Evolutionary conservation across 2,329 filamentous ascomycete genomes (phyloP).

Genomic region (Simplicillium aogashimaense): DNA sequence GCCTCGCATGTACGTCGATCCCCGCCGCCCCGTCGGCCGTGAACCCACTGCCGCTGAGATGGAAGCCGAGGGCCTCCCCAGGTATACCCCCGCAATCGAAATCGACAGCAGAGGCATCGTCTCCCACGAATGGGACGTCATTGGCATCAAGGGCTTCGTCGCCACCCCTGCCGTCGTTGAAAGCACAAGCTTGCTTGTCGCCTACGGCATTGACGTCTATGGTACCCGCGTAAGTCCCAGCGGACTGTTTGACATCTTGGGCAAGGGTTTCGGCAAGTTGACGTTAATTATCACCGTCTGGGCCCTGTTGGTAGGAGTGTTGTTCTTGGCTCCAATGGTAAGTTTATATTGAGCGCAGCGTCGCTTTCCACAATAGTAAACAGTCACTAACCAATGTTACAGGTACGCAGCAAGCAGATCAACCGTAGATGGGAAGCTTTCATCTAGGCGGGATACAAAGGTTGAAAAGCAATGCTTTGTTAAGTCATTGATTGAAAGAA

Average conservation of each 20-base stretch:
- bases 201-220: constrained; percentile 82
- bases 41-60: constrained; percentile 71
- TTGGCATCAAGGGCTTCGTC: constrained; percentile 65
- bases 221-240: constrained; percentile 81
- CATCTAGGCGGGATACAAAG: constrained; percentile 13
- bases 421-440: constrained; percentile 49
- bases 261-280: constrained; percentile 86
- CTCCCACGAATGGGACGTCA: constrained; percentile 72
- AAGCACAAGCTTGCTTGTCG: constrained; percentile 84
- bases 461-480: background rate
- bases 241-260: constrained; percentile 82
- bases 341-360: constrained; percentile 33
- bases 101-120: constrained; percentile 75
- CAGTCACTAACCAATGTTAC: too few relatives aligned
- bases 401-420: constrained; percentile 59
- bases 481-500: background rate
- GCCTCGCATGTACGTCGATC: constrained; percentile 70
- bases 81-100: constrained; percentile 68
- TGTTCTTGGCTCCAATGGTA: constrained; percentile 78
- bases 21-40: constrained; percentile 74
- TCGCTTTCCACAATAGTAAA: too few relatives aligned
- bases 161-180: constrained; percentile 73
- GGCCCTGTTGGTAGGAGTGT: constrained; percentile 67
- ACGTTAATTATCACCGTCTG: constrained; percentile 76
- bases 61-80: constrained; percentile 68